Evolutionary conservation across 495 filamentous ascomycete genomes (phyloP).

Genomic region (Daldinia loculata): DNA sequence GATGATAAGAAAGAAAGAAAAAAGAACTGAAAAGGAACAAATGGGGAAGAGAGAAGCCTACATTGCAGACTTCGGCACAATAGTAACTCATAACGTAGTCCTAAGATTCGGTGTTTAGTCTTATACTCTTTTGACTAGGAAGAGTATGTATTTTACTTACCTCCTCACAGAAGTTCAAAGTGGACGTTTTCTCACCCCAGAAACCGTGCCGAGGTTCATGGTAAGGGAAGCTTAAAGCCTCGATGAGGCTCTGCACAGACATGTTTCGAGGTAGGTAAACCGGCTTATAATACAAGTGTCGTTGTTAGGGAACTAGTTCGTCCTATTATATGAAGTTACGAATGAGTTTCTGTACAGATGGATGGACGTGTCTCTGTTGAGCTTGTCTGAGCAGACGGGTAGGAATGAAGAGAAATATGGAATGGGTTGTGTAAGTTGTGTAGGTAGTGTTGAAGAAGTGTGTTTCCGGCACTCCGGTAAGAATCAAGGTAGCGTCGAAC

Average conservation of each 20-base stretch:
- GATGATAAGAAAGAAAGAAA: not conserved
- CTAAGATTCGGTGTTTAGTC: slow-evolving; percentile 35
- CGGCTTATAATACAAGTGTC: slow-evolving; percentile 3
- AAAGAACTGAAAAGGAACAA: not conserved
- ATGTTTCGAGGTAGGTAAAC: slow-evolving; percentile 18
- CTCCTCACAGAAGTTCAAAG: slow-evolving; percentile 95
- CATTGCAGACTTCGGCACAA: slow-evolving; percentile 57
- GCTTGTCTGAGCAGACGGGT: not conserved
- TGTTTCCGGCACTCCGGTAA: slow-evolving; percentile 31
- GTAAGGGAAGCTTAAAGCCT: slow-evolving; percentile 68
- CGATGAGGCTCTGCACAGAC: slow-evolving; percentile 40
- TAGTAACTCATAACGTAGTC: slow-evolving; percentile 61
- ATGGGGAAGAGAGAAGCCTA: slow-evolving; percentile 18
- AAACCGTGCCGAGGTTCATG: slow-evolving; percentile 72
- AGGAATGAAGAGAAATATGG: slow-evolving; percentile 3
- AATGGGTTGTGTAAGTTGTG: slow-evolving; percentile 15
- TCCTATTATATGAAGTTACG: not conserved
- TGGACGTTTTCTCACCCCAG: slow-evolving; percentile 88
- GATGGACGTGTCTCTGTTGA: slow-evolving; percentile 5
- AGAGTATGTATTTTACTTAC: slow-evolving; percentile 53
- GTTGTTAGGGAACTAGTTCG: not conserved
- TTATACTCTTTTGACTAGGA: not conserved
- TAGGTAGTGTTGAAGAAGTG: slow-evolving; percentile 17
- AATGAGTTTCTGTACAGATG: not conserved
- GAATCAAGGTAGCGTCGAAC: not conserved